Evolutionary conservation across 257 asterid species (phyloP).

Genomic region (Scutellaria barbata): DNA sequence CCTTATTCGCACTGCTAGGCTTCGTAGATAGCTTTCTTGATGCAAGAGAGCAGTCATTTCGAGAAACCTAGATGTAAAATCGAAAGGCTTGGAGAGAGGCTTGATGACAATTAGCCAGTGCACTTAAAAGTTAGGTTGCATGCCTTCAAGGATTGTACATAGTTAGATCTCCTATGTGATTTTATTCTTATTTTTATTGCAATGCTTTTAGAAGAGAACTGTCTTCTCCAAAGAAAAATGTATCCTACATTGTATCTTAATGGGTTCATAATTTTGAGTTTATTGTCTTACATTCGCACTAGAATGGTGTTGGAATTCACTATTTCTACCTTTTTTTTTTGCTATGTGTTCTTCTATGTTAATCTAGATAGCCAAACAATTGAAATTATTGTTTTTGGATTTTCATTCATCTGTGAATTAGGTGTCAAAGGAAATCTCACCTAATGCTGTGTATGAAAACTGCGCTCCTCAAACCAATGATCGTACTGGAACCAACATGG

Average conservation of each 20-base stretch:
- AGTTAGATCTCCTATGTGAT: no score
- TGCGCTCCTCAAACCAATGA: constrained; percentile 29
- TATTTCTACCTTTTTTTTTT: background rate
- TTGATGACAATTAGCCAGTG: background rate
- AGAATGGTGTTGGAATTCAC: background rate
- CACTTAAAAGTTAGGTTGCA: background rate
- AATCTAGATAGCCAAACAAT: constrained; percentile 16
- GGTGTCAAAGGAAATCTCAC: constrained; percentile 37
- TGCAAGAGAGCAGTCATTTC: background rate
- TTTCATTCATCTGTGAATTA: constrained; percentile 27
- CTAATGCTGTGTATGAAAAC: constrained; percentile 34
- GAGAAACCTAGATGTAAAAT: background rate
- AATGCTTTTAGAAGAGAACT: constrained; percentile 14
- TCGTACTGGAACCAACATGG: constrained; percentile 24
- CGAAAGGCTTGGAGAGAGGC: background rate
- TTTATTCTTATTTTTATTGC: background rate
- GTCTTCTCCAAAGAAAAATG: background rate
- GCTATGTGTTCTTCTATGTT: background rate
- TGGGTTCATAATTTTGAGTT: constrained; percentile 5
- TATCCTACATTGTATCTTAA: no score
- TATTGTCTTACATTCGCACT: background rate
- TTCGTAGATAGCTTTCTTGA: background rate
- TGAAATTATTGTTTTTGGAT: background rate
- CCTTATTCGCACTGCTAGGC: background rate
- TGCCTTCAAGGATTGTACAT: background rate